These are phyloP conservation scores for Rhodotorula sp. DNA, from an alignment of 1,284 basidiomycete species.

Conservation along the genomic window DNA sequence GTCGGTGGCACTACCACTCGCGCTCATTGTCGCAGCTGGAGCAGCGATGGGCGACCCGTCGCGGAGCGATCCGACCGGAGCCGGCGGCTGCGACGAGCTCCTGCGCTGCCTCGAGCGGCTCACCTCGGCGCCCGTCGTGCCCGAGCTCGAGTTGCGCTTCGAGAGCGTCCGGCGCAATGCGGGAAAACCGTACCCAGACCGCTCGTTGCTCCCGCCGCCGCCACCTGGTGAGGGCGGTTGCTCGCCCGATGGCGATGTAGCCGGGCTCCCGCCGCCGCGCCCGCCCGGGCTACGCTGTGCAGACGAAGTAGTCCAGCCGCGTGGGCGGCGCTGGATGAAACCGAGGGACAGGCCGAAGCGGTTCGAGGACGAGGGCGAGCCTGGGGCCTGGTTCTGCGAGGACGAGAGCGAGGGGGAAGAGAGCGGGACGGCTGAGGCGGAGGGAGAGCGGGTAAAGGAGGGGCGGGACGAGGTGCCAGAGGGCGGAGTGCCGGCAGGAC, in stretches of 20 bases:
- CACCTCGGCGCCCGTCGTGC: background rate
- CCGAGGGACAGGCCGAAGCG: conserved; percentile 38
- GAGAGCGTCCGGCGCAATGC: conserved; percentile 33
- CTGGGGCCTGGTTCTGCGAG: background rate
- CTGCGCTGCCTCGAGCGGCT: conserved; percentile 16
- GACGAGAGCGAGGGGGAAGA: conserved; percentile 6
- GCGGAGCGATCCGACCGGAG: background rate
- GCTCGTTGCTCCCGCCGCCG: background rate
- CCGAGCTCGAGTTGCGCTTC: conserved; percentile 20
- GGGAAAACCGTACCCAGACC: conserved; percentile 38
- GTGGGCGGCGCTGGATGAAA: conserved; percentile 32
- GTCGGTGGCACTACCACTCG: background rate
- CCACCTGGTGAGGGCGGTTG: conserved; percentile 32
- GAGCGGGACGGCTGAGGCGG: background rate
- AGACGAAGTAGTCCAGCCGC: conserved; percentile 25
- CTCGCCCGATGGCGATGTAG: conserved; percentile 26
- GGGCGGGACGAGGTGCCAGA: background rate
- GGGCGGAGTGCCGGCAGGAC: conserved; percentile 21
- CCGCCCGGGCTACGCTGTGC: conserved; percentile 24
- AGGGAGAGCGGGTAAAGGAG: background rate
- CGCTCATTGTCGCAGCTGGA: background rate
- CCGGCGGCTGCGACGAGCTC: conserved; percentile 37
- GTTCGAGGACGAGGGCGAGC: conserved; percentile 24
- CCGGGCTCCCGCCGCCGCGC: background rate
- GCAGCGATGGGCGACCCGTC: background rate